Evolutionary conservation across 495 filamentous ascomycete genomes (phyloP), one percentile per base, ranked within the genome.

Genomic region (Parmelia sp.): DNA sequence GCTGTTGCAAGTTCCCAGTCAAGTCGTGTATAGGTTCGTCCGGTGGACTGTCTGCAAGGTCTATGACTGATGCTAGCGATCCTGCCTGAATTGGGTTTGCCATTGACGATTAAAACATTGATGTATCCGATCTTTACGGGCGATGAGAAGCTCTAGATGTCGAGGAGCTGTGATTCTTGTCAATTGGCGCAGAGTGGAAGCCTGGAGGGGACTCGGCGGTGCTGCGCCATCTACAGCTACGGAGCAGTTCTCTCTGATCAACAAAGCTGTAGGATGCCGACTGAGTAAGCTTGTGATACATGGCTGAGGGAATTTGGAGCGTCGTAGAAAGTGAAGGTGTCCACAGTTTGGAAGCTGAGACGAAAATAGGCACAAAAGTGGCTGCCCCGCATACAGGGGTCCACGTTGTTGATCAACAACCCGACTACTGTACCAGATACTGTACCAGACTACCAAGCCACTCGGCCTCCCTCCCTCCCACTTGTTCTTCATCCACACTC

Each of bases 41-140:
- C 39, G 93, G 93, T 47, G 94, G 93, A 71, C 94, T 91, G 49
- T 90, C 84, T 56, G 94, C 93, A 65, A 96, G 79, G 29, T 83
- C 79, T 56, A 90, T 92, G 65, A 97, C 77, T 44, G 84, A 77
- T 57, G 92, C 89, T 23, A 97, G 77, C 31, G 93, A 97, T 65
- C 84, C 84, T 61, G 92, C 93, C 76, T 95, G 89, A 40, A 92
- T 78, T 51, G 83, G 77, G 19, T 75, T 72, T 56, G 75, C 73
- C 70, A 79, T 79, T 62, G 17, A 49, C 19, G 15, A 72, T 62
- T 63, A 17, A 67, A 9, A 27, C 49, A 31, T 23, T 42, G 17
- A 27, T 25, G 8, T 33, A 21, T 44, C 21, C n/a, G 17, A 49
- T 0, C 29, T 29, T n/a, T 0, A 31, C 10, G 23, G 35, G 44